phyloP scores from a whole-genome alignment of 805 yeast species.

The Starmerella tilneyi region DNA sequence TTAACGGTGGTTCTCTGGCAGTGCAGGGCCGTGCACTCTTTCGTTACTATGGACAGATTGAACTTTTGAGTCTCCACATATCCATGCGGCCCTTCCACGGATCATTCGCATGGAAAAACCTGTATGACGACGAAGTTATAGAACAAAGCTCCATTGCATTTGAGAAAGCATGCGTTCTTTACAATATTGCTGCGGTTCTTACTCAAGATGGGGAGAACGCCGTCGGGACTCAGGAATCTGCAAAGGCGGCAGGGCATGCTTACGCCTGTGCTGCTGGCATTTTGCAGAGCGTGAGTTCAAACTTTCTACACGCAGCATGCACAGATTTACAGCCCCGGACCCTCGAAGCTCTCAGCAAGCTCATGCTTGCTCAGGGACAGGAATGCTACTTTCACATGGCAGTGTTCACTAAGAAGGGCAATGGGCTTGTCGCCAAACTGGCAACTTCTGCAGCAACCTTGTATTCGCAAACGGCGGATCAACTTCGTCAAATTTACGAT shows the following conservation, averaged over 20 bases:
- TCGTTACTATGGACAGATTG: slow-evolving; percentile 71
- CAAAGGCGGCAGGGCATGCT: slow-evolving; percentile 38
- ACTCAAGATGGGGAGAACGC: slow-evolving; percentile 36
- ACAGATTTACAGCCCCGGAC: slow-evolving; percentile 63
- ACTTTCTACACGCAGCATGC: slow-evolving; percentile 82
- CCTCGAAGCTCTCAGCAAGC: slow-evolving; percentile 48
- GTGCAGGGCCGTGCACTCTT: slow-evolving; percentile 44
- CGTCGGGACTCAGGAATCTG: slow-evolving; percentile 20
- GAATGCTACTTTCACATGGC: slow-evolving; percentile 65
- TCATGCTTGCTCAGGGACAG: slow-evolving; percentile 81
- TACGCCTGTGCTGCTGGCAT: slow-evolving; percentile 75
- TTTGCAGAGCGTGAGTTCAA: slow-evolving; percentile 58
- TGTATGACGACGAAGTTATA: slow-evolving; percentile 40
- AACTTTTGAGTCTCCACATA: slow-evolving; percentile 63
- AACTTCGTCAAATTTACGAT: slow-evolving; percentile 29
- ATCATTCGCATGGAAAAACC: slow-evolving; percentile 73
- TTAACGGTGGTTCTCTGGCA: slow-evolving; percentile 38
- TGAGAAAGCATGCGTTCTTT: slow-evolving; percentile 78
- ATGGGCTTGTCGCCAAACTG: slow-evolving; percentile 64
- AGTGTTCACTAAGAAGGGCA: slow-evolving; percentile 39
- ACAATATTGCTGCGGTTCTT: slow-evolving; percentile 60
- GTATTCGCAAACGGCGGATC: slow-evolving; percentile 44
- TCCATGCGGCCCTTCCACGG: slow-evolving; percentile 42
- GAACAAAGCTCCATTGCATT: slow-evolving; percentile 76
- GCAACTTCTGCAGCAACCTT: slow-evolving; percentile 50